Conservation (phyloP, 1,284 basidiomycete species). For the Ceratobasidium sp. region DNA sequence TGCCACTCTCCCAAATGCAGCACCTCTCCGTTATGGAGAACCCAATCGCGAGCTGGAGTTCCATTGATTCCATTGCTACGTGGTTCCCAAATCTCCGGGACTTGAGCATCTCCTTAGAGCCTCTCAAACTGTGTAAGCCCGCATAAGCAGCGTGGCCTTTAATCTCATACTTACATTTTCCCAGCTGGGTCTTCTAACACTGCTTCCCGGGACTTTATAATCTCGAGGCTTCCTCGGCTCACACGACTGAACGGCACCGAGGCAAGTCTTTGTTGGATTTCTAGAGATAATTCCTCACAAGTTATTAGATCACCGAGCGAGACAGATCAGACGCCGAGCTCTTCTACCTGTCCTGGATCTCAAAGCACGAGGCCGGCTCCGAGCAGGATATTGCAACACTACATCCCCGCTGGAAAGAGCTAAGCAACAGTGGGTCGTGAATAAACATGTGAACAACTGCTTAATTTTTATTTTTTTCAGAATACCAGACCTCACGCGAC, state of each 20-base stretch:
- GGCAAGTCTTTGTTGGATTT: constrained; percentile 56
- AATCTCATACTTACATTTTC: constrained; percentile 28
- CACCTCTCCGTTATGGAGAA: constrained; percentile 74
- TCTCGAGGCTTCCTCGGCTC: constrained; percentile 75
- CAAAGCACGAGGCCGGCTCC: constrained; percentile 56
- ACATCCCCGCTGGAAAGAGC: constrained; percentile 67
- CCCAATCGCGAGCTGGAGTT: constrained; percentile 65
- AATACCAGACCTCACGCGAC: constrained; percentile 65
- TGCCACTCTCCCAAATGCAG: constrained; percentile 54
- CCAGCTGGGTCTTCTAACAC: constrained; percentile 29
- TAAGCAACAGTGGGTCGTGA: constrained; percentile 65
- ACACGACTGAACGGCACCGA: constrained; percentile 68
- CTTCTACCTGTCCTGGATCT: constrained; percentile 75
- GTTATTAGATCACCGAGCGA: constrained; percentile 64
- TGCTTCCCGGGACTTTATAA: constrained; percentile 67
- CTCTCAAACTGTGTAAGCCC: constrained; percentile 54
- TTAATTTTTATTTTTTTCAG: constrained; percentile 53
- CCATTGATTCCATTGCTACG: constrained; percentile 69
- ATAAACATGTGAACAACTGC: constrained; percentile 27
- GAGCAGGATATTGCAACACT: constrained; percentile 55
- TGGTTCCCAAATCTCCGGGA: constrained; percentile 71
- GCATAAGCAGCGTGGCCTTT: background rate
- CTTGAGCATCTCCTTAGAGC: constrained; percentile 66
- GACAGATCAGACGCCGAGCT: constrained; percentile 88
- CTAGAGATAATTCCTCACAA: background rate